These are phyloP conservation scores for Cercophora scortea DNA, from an alignment of 495 filamentous ascomycete genomes.

Conservation along the genomic window DNA sequence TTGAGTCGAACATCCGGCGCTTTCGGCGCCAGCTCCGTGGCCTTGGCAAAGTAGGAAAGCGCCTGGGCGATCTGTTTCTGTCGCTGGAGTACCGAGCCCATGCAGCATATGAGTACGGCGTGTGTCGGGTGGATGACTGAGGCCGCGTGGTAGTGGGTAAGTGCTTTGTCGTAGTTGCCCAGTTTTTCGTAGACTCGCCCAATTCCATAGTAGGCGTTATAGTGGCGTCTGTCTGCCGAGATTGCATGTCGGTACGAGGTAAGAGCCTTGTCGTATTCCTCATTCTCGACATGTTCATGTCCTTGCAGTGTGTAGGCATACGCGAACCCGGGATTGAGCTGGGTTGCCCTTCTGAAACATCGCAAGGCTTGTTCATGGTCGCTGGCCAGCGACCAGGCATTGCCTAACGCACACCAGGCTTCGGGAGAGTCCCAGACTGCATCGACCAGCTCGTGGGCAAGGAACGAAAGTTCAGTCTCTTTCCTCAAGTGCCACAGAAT, in stretches of 20 bases:
- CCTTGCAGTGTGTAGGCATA: constrained; percentile 95
- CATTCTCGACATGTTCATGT: constrained; percentile 92
- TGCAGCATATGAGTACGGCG: constrained; percentile 79
- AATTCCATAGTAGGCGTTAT: constrained; percentile 96
- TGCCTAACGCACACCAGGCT: constrained; percentile 92
- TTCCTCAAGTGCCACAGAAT: constrained; percentile 94
- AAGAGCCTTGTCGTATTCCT: constrained; percentile 93
- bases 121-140: constrained; percentile 85
- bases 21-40: constrained; percentile 70
- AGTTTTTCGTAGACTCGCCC: constrained; percentile 90
- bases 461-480: constrained; percentile 82
- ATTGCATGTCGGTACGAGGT: constrained; percentile 76
- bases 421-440: constrained; percentile 79
- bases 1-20: constrained; percentile 80
- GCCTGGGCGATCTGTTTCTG: constrained; percentile 71
- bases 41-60: constrained; percentile 69
- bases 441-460: constrained; percentile 84
- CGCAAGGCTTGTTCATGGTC: constrained; percentile 92
- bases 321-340: constrained; percentile 81
- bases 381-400: constrained; percentile 88
- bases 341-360: constrained; percentile 91
- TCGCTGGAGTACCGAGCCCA: constrained; percentile 83
- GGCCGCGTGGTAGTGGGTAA: constrained; percentile 83
- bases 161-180: constrained; percentile 83
- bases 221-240: constrained; percentile 77